A percentile compares a stretch with the other conserved stretches of the same genome.
These are phyloP conservation scores for Starmerella khaoyaiensis DNA, from an alignment of 805 yeast genomes.

Conservation along the genomic window DNA sequence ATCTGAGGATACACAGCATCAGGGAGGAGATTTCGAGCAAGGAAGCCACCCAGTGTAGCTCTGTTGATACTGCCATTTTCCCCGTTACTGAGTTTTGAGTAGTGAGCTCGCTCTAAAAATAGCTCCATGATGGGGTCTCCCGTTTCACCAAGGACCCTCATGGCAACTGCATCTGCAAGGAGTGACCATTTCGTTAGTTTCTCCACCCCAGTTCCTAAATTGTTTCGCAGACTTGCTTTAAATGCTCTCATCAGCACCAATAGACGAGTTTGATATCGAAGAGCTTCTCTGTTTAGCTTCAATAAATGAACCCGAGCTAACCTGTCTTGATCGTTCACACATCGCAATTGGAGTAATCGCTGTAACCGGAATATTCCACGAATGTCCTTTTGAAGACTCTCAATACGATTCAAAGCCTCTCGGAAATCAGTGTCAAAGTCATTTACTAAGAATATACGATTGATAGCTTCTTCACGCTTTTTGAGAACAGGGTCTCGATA, in stretches of 20 bases:
- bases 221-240: constrained; percentile 24
- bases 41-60: constrained; percentile 47
- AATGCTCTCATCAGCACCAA: constrained; percentile 28
- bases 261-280: constrained; percentile 24
- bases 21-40: constrained; percentile 51
- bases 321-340: background rate
- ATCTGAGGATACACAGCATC: constrained; percentile 57
- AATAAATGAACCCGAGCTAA: constrained; percentile 19
- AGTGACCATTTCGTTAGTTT: constrained; percentile 36
- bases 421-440: constrained; percentile 48
- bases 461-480: constrained; percentile 43
- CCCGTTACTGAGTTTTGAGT: constrained; percentile 46
- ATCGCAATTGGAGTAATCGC: constrained; percentile 31
- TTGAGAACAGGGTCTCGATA: constrained; percentile 62
- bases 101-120: constrained; percentile 47
- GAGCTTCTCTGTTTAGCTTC: constrained; percentile 24
- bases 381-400: constrained; percentile 38
- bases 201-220: constrained; percentile 26
- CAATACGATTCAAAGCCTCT: constrained; percentile 38
- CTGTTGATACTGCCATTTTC: constrained; percentile 57
- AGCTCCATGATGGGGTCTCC: constrained; percentile 58
- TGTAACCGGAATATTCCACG: constrained; percentile 32
- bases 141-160: constrained; percentile 53
- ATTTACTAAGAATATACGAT: constrained; percentile 53
- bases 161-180: constrained; percentile 52